These are phyloP conservation scores for Tylopilus orsonianus DNA, from an alignment of 1,284 basidiomycete genomes.

Conservation along the genomic window DNA sequence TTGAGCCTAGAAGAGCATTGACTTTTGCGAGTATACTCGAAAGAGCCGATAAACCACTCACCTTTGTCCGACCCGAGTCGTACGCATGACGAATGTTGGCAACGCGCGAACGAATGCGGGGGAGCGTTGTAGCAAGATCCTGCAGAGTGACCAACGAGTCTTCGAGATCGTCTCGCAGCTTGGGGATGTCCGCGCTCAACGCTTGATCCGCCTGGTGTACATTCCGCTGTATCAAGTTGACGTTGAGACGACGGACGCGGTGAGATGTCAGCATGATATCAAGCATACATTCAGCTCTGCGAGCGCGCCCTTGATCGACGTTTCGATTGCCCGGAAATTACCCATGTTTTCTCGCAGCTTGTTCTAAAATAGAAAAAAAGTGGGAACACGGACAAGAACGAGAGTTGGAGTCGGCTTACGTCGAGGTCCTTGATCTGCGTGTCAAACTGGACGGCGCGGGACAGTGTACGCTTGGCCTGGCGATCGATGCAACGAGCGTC, in stretches of 20 bases:
- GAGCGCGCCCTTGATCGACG: slow-evolving; percentile 60
- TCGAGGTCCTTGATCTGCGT: slow-evolving; percentile 68
- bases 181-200: slow-evolving; percentile 55
- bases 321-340: slow-evolving; percentile 70
- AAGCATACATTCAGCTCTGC: slow-evolving; percentile 53
- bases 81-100: slow-evolving; percentile 59
- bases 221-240: slow-evolving; percentile 34
- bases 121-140: slow-evolving; percentile 53
- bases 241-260: neutral
- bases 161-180: slow-evolving; percentile 56
- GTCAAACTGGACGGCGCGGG: slow-evolving; percentile 56
- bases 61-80: slow-evolving; percentile 68
- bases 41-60: slow-evolving; percentile 21
- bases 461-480: slow-evolving; percentile 47
- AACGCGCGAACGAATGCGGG: slow-evolving; percentile 58
- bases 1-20: slow-evolving; percentile 46
- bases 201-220: slow-evolving; percentile 56
- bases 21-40: neutral
- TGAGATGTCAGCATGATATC: neutral
- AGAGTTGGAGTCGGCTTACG: slow-evolving; percentile 37
- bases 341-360: slow-evolving; percentile 65
- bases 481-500: slow-evolving; percentile 36
- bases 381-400: neutral
- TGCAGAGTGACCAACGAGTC: slow-evolving; percentile 53
- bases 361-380: slow-evolving; percentile 39